Evolutionary conservation across 805 yeast species (phyloP).

Genomic region (Schizosaccharomyces octosporus): DNA sequence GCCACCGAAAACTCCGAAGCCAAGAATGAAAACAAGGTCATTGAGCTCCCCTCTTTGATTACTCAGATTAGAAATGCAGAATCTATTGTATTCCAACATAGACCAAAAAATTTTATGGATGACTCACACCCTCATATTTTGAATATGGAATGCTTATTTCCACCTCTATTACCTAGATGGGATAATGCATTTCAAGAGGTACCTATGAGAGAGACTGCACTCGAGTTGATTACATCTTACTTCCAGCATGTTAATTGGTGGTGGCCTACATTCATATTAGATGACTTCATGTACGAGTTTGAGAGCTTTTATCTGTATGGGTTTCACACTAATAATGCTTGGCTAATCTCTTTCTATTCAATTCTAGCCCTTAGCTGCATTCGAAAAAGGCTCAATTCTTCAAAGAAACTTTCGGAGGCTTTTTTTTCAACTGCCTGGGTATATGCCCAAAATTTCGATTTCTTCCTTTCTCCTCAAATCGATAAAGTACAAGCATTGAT

Average conservation of each 20-base stretch:
- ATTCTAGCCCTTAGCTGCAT: not conserved
- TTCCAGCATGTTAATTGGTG: not conserved
- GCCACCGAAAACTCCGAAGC: not conserved
- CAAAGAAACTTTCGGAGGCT: not conserved
- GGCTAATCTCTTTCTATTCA: not conserved
- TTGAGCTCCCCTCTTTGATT: not conserved
- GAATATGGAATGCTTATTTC: not conserved
- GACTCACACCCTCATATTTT: not conserved
- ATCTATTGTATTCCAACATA: not conserved
- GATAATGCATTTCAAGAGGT: not conserved
- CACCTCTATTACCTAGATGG: not conserved
- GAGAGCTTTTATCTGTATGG: not conserved
- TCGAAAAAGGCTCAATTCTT: not conserved
- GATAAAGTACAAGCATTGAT: not conserved
- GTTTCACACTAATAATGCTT: not conserved
- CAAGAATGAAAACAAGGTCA: not conserved
- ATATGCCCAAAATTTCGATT: not conserved
- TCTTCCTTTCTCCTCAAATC: not conserved
- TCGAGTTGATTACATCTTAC: not conserved
- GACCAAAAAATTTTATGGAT: not conserved
- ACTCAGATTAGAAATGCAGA: not conserved
- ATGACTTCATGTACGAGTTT: not conserved
- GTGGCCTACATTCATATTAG: not conserved
- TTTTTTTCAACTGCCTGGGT: not conserved
- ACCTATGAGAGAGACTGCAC: not conserved